These are phyloP conservation scores for Cyclotella kingstonii DNA, from an alignment of 108 stramenopile genomes.

Conservation along the genomic window DNA sequence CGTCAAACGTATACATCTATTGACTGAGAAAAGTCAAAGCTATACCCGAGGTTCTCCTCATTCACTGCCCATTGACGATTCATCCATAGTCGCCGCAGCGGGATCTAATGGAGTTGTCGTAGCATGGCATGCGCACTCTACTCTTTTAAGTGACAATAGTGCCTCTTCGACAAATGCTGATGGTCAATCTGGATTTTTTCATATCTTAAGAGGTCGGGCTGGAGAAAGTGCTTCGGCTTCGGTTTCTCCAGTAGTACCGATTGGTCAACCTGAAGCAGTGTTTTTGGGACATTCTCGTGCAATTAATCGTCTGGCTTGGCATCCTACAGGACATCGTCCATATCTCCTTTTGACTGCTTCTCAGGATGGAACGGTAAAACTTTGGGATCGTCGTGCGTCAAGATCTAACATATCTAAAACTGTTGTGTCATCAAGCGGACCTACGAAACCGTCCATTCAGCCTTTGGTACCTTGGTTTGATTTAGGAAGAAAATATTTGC, in stretches of 20 bases:
- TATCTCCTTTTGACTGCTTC: conserved; percentile 70
- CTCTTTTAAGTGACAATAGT: conserved; percentile 9
- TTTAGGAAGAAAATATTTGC: conserved; percentile 16
- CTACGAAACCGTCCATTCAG: conserved; percentile 7
- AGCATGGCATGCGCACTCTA: conserved; percentile 58
- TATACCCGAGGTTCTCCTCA: neutral
- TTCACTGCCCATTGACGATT: conserved; percentile 30
- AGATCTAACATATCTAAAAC: neutral
- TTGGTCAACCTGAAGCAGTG: conserved; percentile 73
- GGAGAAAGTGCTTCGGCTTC: neutral
- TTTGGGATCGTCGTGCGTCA: conserved; percentile 59
- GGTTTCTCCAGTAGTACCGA: conserved; percentile 39
- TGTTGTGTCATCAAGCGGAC: neutral
- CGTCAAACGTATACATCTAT: conserved; percentile 19
- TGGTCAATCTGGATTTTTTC: neutral
- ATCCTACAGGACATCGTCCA: conserved; percentile 59
- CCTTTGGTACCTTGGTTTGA: conserved; percentile 32
- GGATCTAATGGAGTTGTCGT: conserved; percentile 85
- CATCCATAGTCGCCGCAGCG: conserved; percentile 67
- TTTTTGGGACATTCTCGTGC: conserved; percentile 74
- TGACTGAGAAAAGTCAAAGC: neutral
- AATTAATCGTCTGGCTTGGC: conserved; percentile 80
- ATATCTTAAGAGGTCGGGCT: conserved; percentile 22
- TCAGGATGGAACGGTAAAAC: conserved; percentile 59
- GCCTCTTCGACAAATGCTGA: conserved; percentile 22